phyloP scores from a whole-genome alignment of 768 basidiomycete genomes.

The Cystobasidium onofrii region DNA sequence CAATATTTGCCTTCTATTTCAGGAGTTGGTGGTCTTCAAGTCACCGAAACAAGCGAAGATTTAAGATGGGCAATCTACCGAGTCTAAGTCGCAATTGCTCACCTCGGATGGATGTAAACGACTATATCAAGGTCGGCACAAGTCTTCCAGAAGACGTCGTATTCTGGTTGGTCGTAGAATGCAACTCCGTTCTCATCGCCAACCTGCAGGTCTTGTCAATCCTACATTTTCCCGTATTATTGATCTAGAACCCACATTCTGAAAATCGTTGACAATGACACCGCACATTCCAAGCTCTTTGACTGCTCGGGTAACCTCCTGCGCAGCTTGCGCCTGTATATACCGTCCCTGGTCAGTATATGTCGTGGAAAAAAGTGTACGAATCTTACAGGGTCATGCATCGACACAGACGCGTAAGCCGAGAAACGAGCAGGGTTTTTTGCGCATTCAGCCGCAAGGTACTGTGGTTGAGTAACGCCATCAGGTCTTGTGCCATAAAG shows the following conservation, averaged over 20 bases:
- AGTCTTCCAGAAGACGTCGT: constrained; percentile 15
- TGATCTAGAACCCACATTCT: neutral
- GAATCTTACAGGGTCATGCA: constrained; percentile 28
- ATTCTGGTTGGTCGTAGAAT: constrained; percentile 32
- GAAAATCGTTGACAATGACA: constrained; percentile 33
- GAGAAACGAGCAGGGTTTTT: constrained; percentile 24
- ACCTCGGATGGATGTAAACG: constrained; percentile 28
- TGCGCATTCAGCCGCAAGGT: constrained; percentile 9
- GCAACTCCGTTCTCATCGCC: constrained; percentile 17
- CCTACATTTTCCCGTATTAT: no score
- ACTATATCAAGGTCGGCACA: constrained; percentile 5
- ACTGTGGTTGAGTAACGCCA: neutral
- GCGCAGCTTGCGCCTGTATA: constrained; percentile 25
- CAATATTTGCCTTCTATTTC: neutral
- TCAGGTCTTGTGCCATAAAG: neutral
- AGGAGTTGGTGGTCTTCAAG: neutral
- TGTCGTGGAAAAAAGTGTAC: neutral
- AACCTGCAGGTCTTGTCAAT: neutral
- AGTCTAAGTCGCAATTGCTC: no score
- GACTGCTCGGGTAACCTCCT: constrained; percentile 28
- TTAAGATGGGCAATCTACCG: no score
- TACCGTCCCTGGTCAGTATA: neutral
- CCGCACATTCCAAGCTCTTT: constrained; percentile 33
- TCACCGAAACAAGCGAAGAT: no score
- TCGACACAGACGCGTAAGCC: constrained; percentile 31